These are phyloP conservation scores for Phialocephala sp. DNA, from an alignment of 2,329 filamentous ascomycete genomes.

Conservation along the genomic window DNA sequence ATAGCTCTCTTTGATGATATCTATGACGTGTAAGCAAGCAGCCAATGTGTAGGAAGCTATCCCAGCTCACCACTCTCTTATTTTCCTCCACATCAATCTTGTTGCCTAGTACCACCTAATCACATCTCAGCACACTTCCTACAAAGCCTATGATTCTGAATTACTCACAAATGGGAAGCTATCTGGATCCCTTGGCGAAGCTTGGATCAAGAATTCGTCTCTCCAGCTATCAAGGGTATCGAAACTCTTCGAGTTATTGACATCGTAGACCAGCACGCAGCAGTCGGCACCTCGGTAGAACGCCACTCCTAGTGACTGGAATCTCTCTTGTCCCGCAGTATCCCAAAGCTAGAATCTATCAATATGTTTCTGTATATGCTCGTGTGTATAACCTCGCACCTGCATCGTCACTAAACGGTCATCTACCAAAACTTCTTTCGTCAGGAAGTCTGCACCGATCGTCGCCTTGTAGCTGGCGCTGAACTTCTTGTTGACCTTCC, in stretches of 20 bases:
- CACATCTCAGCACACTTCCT: conserved; percentile 13
- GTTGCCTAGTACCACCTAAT: conserved; percentile 90
- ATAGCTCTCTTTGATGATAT: conserved; percentile 95
- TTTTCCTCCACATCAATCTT: conserved; percentile 99
- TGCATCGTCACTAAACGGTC: conserved; percentile 99
- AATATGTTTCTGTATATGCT: conserved; percentile 18
- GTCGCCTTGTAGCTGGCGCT: conserved; percentile 99
- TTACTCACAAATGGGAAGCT: conserved; percentile 93
- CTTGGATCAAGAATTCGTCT: conserved; percentile 97
- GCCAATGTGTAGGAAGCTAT: not conserved
- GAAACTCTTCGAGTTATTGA: conserved; percentile 99
- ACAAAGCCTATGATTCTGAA: conserved; percentile 27
- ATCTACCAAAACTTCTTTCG: conserved; percentile 96
- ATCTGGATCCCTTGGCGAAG: conserved; percentile 92
- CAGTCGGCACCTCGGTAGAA: conserved; percentile 98
- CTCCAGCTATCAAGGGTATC: conserved; percentile 98
- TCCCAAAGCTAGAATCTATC: conserved; percentile 83
- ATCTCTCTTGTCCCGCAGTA: conserved; percentile 94
- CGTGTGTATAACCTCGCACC: conserved; percentile 55
- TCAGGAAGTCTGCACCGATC: conserved; percentile 97
- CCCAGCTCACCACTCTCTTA: conserved; percentile 77
- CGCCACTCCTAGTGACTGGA: conserved; percentile 94
- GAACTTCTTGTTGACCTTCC: conserved; percentile 99
- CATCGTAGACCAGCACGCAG: conserved; percentile 96
- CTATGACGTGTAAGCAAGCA: conserved; percentile 49